A percentile compares a stretch with the other conserved stretches of the same genome.
Evolutionary conservation across 2,329 filamentous ascomycete species (phyloP).

Genomic region (Pyrenophora graminea): DNA sequence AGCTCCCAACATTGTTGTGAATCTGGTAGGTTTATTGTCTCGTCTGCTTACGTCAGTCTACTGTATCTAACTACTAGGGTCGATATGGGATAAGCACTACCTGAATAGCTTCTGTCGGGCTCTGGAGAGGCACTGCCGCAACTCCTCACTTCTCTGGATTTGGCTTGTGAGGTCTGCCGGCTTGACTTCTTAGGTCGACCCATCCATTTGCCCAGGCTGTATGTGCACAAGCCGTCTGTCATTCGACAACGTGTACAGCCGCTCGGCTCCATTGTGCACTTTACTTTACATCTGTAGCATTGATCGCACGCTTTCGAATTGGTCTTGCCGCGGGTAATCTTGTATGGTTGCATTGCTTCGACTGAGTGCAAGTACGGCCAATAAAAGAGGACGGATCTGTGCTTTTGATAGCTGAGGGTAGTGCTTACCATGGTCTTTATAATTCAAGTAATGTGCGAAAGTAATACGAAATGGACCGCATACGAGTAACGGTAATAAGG

Average conservation of each 20-base stretch:
- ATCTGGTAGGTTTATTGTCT: background rate
- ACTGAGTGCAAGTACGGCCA: background rate
- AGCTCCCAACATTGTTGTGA: background rate
- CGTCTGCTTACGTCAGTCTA: background rate
- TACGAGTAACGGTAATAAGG: too few relatives aligned
- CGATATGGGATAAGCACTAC: background rate
- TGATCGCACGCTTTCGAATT: conserved; percentile 1
- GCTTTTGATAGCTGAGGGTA: too few relatives aligned
- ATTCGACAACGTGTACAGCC: background rate
- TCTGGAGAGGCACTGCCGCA: background rate
- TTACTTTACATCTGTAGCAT: conserved; percentile 1
- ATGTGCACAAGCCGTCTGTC: background rate
- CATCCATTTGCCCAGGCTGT: conserved; percentile 2
- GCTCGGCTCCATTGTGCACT: background rate
- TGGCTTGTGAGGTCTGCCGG: background rate
- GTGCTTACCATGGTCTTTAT: too few relatives aligned
- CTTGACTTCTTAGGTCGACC: background rate
- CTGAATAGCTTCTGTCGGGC: background rate
- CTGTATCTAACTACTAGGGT: background rate
- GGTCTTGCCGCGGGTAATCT: background rate
- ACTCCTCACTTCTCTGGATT: background rate
- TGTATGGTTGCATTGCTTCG: background rate
- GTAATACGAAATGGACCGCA: too few relatives aligned
- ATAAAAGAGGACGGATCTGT: too few relatives aligned
- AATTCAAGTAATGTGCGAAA: too few relatives aligned